These are phyloP conservation scores for Phialophora tarda DNA, from an alignment of 2,329 filamentous ascomycete genomes.

Conservation along the genomic window DNA sequence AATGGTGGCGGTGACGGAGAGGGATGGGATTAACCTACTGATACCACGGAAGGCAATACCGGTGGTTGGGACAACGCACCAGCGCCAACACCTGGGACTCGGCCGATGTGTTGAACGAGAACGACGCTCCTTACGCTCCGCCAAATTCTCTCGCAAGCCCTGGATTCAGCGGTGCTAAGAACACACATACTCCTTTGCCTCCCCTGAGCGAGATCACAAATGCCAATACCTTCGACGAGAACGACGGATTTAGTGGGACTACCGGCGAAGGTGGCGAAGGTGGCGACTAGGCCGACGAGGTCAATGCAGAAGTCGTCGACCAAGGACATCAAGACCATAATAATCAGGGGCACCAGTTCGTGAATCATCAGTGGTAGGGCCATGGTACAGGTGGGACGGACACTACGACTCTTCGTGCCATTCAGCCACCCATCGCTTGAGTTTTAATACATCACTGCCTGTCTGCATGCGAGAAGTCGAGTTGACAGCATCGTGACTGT, in stretches of 20 bases:
- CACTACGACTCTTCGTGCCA: neutral
- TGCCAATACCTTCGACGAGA: neutral
- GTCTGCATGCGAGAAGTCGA: neutral
- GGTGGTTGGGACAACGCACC: constrained; percentile 10
- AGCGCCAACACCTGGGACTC: constrained; percentile 12
- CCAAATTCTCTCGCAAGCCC: constrained; percentile 12
- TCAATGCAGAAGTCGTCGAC: constrained; percentile 22
- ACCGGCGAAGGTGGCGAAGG: neutral
- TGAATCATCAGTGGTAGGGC: constrained; percentile 5
- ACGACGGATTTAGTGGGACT: neutral
- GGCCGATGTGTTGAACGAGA: constrained; percentile 6
- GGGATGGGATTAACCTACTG: constrained; percentile 8
- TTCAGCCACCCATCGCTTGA: constrained; percentile 4
- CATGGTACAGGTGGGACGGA: neutral
- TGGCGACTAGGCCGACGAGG: constrained; percentile 34
- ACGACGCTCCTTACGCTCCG: constrained; percentile 7
- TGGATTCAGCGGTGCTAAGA: constrained; percentile 6
- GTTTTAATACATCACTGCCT: neutral
- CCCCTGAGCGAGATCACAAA: constrained; percentile 14
- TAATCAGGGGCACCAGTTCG: neutral
- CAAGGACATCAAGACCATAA: no score
- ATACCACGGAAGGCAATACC: neutral
- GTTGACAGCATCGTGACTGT: neutral
- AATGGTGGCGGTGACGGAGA: constrained; percentile 5
- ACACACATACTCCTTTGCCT: constrained; percentile 5